These are phyloP conservation scores for Lachancea cidri DNA, from an alignment of 805 yeast genomes.

Conservation along the genomic window DNA sequence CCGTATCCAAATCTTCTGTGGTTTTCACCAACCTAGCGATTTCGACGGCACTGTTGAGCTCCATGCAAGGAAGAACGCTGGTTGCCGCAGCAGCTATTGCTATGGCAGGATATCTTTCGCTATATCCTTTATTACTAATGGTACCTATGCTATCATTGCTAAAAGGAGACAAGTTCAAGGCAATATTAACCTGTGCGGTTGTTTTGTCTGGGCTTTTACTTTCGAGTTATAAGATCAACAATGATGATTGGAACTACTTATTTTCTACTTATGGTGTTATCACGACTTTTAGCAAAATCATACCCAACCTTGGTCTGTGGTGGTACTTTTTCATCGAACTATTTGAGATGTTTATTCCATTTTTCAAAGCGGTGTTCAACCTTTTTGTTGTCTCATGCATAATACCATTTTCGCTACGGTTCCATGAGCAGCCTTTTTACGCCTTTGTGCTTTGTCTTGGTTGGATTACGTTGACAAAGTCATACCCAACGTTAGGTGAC, in stretches of 20 bases:
- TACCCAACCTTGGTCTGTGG: conserved; percentile 95
- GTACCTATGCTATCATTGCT: conserved; percentile 44
- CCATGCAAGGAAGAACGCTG: conserved; percentile 37
- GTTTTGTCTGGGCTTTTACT: conserved; percentile 29
- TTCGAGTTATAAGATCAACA: conserved; percentile 38
- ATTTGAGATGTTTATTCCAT: conserved; percentile 82
- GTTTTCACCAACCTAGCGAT: conserved; percentile 57
- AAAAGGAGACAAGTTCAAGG: background rate
- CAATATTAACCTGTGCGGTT: conserved; percentile 8
- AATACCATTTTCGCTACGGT: conserved; percentile 69
- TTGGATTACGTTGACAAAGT: conserved; percentile 59
- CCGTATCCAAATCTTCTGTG: conserved; percentile 63
- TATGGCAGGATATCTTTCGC: conserved; percentile 57
- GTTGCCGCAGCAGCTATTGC: conserved; percentile 52
- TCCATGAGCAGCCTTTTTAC: conserved; percentile 53
- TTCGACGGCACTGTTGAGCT: conserved; percentile 41
- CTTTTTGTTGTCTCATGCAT: conserved; percentile 61
- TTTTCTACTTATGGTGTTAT: conserved; percentile 51
- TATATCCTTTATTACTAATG: conserved; percentile 55
- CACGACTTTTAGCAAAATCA: conserved; percentile 59
- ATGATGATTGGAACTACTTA: conserved; percentile 42
- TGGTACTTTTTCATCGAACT: conserved; percentile 97
- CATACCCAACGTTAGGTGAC: conserved; percentile 85
- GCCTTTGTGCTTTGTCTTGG: conserved; percentile 47
- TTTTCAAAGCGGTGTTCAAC: conserved; percentile 81